These are phyloP conservation scores for Backusella morwellensis DNA, from an alignment of 192 early-diverging fungal genomes.

Conservation along the genomic window DNA sequence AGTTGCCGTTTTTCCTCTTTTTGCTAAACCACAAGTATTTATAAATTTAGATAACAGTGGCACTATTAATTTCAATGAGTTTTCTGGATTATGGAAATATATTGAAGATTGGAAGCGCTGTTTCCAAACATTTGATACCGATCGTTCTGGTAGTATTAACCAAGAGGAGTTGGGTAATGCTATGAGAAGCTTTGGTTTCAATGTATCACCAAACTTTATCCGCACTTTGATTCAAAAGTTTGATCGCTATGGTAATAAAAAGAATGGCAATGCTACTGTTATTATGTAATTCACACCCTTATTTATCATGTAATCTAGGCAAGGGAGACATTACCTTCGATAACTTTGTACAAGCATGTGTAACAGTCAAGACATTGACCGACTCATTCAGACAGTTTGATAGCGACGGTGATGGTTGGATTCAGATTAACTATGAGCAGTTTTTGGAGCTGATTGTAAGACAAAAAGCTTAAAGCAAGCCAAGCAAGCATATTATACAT, in stretches of 20 bases:
- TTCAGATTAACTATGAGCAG: slow-evolving; percentile 74
- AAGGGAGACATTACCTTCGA: slow-evolving; percentile 78
- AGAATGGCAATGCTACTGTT: not conserved
- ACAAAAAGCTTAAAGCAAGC: slow-evolving; percentile 19
- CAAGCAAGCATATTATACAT: too few species aligned
- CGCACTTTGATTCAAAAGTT: slow-evolving; percentile 69
- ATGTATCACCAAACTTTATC: slow-evolving; percentile 66
- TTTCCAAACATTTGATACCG: slow-evolving; percentile 73
- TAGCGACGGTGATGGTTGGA: slow-evolving; percentile 72
- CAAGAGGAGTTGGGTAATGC: slow-evolving; percentile 68
- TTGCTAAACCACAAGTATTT: not conserved
- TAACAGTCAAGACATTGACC: slow-evolving; percentile 74
- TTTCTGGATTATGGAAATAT: slow-evolving; percentile 74
- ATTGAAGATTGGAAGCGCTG: slow-evolving; percentile 84
- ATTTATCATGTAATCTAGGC: slow-evolving; percentile 41
- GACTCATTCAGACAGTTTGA: slow-evolving; percentile 74
- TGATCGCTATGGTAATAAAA: slow-evolving; percentile 66
- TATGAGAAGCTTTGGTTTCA: slow-evolving; percentile 73
- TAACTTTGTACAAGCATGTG: slow-evolving; percentile 78
- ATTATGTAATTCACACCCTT: not conserved
- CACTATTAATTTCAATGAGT: slow-evolving; percentile 76
- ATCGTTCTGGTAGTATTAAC: slow-evolving; percentile 75
- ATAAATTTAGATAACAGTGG: slow-evolving; percentile 63
- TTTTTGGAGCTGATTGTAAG: not conserved
- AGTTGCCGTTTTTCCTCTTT: not conserved